These are phyloP conservation scores for Gilbertella persicaria DNA, from an alignment of 371 early-diverging fungal genomes.

Conservation along the genomic window DNA sequence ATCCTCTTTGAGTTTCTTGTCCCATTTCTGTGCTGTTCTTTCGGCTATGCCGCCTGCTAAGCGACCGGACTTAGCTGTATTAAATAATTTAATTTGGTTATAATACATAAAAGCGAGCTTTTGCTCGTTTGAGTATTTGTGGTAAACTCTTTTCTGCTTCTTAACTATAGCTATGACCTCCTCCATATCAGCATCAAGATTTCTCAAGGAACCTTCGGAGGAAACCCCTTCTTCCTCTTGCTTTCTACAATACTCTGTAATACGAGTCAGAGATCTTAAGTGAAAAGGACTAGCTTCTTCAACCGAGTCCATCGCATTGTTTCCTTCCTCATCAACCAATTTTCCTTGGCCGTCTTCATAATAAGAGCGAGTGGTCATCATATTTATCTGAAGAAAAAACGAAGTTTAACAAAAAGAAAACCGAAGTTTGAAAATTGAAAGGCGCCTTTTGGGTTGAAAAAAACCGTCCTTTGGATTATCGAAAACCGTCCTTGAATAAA, in stretches of 20 bases:
- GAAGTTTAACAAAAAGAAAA: conserved; percentile 60
- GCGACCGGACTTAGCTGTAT: conserved; percentile 1
- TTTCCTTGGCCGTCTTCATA: neutral
- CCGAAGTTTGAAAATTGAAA: neutral
- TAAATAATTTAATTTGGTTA: conserved; percentile 1
- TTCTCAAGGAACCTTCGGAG: too few species aligned
- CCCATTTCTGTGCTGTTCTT: conserved; percentile 11
- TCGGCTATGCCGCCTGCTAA: neutral
- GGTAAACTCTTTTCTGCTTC: too few species aligned
- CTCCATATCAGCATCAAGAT: too few species aligned
- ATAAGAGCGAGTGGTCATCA: conserved; percentile 1
- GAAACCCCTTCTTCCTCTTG: too few species aligned
- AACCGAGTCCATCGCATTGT: conserved; percentile 10
- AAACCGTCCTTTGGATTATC: neutral
- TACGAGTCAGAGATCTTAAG: conserved; percentile 13
- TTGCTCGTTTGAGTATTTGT: too few species aligned
- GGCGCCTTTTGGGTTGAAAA: neutral
- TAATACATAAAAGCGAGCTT: conserved; percentile 5
- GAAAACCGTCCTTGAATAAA: too few species aligned
- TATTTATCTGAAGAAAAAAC: conserved; percentile 5
- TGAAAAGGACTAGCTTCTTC: conserved; percentile 9
- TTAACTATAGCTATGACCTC: too few species aligned
- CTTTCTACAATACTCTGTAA: too few species aligned
- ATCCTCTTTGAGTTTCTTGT: conserved; percentile 5
- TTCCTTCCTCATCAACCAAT: conserved; percentile 1